Percentiles rank a stretch among this genome's conserved stretches.
phyloP scores from a whole-genome alignment of 2,329 filamentous ascomycete genomes.

The Sclerotinia nivalis region DNA sequence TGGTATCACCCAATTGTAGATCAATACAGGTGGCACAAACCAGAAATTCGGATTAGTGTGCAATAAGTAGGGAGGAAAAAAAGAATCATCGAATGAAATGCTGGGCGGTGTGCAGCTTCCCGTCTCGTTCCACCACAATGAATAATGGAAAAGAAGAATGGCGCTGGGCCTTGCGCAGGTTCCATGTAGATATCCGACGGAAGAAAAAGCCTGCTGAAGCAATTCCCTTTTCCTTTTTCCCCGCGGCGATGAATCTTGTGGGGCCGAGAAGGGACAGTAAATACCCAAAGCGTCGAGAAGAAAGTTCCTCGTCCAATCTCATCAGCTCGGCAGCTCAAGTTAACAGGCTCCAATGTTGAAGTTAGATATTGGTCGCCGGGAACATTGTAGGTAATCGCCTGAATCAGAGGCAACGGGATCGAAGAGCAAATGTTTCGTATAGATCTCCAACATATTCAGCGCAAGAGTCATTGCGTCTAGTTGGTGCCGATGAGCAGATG shows the following conservation, averaged over 20 bases:
- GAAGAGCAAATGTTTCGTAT: not conserved
- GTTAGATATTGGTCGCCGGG: not conserved
- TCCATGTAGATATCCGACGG: constrained; percentile 24
- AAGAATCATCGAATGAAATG: constrained; percentile 11
- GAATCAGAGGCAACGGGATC: not conserved
- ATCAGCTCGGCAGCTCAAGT: not conserved
- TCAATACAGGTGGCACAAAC: constrained; percentile 18
- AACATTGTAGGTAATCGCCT: constrained; percentile 7
- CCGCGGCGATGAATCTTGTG: constrained; percentile 21
- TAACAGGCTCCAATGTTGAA: constrained; percentile 7
- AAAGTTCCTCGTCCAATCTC: not conserved
- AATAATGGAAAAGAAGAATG: constrained; percentile 20
- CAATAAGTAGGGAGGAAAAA: not conserved
- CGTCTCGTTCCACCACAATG: constrained; percentile 23
- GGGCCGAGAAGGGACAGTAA: constrained; percentile 12
- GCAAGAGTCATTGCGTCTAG: not conserved
- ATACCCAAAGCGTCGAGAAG: not conserved
- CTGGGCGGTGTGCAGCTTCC: constrained; percentile 26
- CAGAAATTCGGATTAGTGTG: constrained; percentile 19
- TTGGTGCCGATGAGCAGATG: constrained; percentile 17
- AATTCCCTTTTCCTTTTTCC: constrained; percentile 16
- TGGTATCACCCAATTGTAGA: constrained; percentile 16
- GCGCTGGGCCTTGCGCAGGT: constrained; percentile 17
- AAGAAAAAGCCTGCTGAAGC: constrained; percentile 24
- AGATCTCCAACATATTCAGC: not conserved